These are phyloP conservation scores for Cyclotella cryptica DNA, from an alignment of 108 stramenopile species.

Conservation along the genomic window DNA sequence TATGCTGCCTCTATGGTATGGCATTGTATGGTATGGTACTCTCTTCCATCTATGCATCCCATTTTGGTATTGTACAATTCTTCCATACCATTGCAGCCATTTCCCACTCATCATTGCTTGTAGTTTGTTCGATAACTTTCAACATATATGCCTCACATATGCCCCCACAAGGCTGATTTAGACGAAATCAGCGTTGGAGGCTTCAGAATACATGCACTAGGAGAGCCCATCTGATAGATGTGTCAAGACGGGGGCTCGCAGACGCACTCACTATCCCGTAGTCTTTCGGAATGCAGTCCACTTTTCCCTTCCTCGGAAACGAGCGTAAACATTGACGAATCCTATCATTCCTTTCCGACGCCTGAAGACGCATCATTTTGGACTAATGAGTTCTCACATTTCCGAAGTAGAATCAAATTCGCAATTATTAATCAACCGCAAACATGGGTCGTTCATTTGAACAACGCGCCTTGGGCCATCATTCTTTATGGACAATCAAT, in stretches of 20 bases:
- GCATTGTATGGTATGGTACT: too few relatives aligned
- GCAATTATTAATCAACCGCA: too few relatives aligned
- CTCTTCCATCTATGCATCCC: too few relatives aligned
- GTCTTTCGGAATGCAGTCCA: not conserved
- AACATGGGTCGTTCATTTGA: not conserved
- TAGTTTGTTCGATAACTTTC: too few relatives aligned
- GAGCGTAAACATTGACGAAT: not conserved
- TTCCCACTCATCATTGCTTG: too few relatives aligned
- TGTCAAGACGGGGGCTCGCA: slow-evolving; percentile 1
- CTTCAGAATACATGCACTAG: not conserved
- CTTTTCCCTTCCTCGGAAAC: not conserved
- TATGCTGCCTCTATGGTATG: too few relatives aligned
- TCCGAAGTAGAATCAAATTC: not conserved
- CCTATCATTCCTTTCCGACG: slow-evolving; percentile 6
- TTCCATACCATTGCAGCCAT: too few relatives aligned
- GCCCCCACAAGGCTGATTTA: too few relatives aligned
- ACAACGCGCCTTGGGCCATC: not conserved
- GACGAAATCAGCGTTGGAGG: too few relatives aligned
- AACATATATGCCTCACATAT: too few relatives aligned
- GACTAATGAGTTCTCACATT: not conserved
- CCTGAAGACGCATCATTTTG: not conserved
- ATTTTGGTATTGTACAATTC: too few relatives aligned
- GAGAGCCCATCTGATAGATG: not conserved
- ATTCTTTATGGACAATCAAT: slow-evolving; percentile 16
- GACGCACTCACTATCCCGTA: not conserved